These are phyloP conservation scores for Nothophytophthora sp. DNA, from an alignment of 352 stramenopile species.

Conservation along the genomic window DNA sequence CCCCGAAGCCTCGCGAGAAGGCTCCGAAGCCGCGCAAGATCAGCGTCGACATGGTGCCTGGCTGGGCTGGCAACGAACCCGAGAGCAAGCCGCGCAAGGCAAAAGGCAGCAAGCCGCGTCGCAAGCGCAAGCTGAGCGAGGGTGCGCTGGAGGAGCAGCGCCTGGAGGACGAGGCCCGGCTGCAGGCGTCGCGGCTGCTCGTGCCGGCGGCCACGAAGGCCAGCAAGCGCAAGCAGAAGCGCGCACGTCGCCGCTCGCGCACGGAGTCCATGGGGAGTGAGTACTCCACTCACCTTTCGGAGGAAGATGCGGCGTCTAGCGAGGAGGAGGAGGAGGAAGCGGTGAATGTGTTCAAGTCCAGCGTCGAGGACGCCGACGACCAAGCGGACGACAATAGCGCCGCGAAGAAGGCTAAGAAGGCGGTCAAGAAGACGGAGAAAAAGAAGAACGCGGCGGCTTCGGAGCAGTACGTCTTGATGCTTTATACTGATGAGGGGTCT, in stretches of 20 bases:
- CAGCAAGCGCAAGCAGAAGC: constrained; percentile 46
- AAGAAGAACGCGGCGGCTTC: constrained; percentile 15
- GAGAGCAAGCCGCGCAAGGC: constrained; percentile 38
- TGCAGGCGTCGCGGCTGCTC: constrained; percentile 67
- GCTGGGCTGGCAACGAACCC: constrained; percentile 58
- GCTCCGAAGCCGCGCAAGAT: constrained; percentile 49
- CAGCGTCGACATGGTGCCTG: constrained; percentile 69
- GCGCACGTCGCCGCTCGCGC: constrained; percentile 38
- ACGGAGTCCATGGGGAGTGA: constrained; percentile 42
- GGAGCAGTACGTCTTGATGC: constrained; percentile 24
- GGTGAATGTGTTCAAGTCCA: constrained; percentile 58
- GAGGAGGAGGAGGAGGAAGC: constrained; percentile 35
- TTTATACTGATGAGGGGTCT: neutral
- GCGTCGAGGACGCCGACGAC: constrained; percentile 12
- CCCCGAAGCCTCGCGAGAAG: constrained; percentile 34
- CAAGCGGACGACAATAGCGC: constrained; percentile 3
- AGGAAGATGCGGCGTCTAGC: constrained; percentile 10
- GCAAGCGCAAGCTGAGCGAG: constrained; percentile 86
- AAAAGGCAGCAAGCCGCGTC: constrained; percentile 68
- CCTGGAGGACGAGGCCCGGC: constrained; percentile 67
- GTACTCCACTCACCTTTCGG: constrained; percentile 3
- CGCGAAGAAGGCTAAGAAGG: constrained; percentile 20
- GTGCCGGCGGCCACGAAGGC: constrained; percentile 47
- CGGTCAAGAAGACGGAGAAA: constrained; percentile 27
- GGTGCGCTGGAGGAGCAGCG: constrained; percentile 72